These are phyloP conservation scores for Daedaleopsis sinensis DNA, from an alignment of 768 basidiomycete species.

Conservation along the genomic window DNA sequence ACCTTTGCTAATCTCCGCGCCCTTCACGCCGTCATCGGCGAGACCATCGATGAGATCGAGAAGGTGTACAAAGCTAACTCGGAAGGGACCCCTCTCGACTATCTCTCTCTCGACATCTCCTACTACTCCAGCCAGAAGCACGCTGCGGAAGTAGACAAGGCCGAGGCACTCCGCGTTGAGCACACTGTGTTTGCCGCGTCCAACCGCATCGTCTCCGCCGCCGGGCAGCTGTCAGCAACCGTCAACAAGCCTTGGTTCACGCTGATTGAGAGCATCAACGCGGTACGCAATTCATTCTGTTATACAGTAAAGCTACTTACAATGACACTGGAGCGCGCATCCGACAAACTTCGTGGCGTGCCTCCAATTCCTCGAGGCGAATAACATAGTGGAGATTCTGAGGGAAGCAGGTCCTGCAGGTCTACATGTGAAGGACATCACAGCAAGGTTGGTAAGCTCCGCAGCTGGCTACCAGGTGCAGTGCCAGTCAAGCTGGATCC, in stretches of 20 bases:
- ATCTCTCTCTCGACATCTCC: slow-evolving; percentile 12
- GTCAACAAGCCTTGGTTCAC: slow-evolving; percentile 44
- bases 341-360: slow-evolving; percentile 6
- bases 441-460: slow-evolving; percentile 6
- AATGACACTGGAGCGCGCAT: background rate
- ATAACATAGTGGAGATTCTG: slow-evolving; percentile 66
- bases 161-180: slow-evolving; percentile 20
- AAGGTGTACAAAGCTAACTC: no score
- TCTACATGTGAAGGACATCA: slow-evolving; percentile 47
- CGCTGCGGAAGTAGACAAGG: background rate
- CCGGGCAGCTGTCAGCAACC: slow-evolving; percentile 23
- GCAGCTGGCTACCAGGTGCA: background rate
- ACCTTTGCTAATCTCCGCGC: slow-evolving; percentile 62
- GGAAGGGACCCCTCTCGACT: no score
- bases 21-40: slow-evolving; percentile 65
- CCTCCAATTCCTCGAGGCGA: slow-evolving; percentile 9
- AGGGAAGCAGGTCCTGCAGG: slow-evolving; percentile 61
- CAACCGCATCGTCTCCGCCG: slow-evolving; percentile 27
- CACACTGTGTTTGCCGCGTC: slow-evolving; percentile 22
- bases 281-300: slow-evolving; percentile 37
- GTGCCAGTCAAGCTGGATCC: slow-evolving; percentile 21
- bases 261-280: slow-evolving; percentile 68
- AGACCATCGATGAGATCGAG: slow-evolving; percentile 70
- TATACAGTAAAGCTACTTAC: background rate
- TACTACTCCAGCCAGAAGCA: slow-evolving; percentile 2